These are phyloP conservation scores for Gossypium rotundifolium DNA, from an alignment of 345 rosid species.

Conservation along the genomic window DNA sequence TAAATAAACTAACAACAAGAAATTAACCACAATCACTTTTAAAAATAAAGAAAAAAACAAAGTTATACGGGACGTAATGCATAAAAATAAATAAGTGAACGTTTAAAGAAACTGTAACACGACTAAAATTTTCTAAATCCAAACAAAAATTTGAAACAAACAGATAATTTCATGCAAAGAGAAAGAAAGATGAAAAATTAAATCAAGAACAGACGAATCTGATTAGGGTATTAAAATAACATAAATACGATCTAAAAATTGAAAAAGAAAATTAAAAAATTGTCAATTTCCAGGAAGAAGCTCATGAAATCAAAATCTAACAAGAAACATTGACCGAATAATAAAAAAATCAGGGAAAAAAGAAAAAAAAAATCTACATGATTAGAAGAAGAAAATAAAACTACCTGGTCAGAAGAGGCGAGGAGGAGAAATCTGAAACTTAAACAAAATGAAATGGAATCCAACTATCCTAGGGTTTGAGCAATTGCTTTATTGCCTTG, in stretches of 20 bases:
- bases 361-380: background rate
- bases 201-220: background rate
- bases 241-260: background rate
- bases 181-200: background rate
- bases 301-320: conserved; percentile 3
- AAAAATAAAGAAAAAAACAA: background rate
- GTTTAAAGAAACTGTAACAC: background rate
- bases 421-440: background rate
- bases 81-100: background rate
- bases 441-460: background rate
- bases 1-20: background rate
- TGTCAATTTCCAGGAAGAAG: background rate
- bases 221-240: background rate
- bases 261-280: background rate
- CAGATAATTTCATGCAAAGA: background rate
- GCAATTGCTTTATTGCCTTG: background rate
- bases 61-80: background rate
- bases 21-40: background rate
- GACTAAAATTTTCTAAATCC: background rate
- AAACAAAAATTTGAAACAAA: background rate
- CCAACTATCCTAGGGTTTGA: background rate
- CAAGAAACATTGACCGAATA: background rate
- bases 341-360: background rate
- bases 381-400: background rate
- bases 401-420: background rate